These are phyloP conservation scores for Boletus huronensis DNA, from an alignment of 768 basidiomycete species.

Conservation along the genomic window DNA sequence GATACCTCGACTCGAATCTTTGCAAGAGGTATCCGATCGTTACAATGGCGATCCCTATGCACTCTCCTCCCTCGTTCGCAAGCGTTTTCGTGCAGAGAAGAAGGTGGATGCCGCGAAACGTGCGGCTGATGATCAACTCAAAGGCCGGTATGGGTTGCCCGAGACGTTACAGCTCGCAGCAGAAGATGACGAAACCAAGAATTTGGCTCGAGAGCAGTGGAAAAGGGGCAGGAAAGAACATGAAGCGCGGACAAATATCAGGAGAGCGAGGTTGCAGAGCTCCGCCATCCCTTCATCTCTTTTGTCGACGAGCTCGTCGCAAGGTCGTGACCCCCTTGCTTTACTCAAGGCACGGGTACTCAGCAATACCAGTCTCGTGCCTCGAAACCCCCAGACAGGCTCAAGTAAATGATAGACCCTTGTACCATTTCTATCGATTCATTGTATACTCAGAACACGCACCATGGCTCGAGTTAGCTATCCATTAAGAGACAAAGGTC, in stretches of 20 bases:
- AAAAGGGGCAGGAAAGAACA: constrained; percentile 47
- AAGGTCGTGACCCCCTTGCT: constrained; percentile 32
- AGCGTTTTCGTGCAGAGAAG: constrained; percentile 85
- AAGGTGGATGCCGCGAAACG: constrained; percentile 68
- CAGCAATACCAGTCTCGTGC: constrained; percentile 46
- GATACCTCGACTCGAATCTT: constrained; percentile 74
- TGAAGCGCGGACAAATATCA: constrained; percentile 41
- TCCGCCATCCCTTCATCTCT: constrained; percentile 23
- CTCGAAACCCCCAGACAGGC: constrained; percentile 23
- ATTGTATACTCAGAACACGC: constrained; percentile 16
- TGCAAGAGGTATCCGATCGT: constrained; percentile 73
- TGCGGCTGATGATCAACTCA: constrained; percentile 66
- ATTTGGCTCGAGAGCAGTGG: constrained; percentile 67
- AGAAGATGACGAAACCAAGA: constrained; percentile 56
- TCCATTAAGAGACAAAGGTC: constrained; percentile 33
- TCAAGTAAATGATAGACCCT: constrained; percentile 8
- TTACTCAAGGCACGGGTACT: constrained; percentile 55
- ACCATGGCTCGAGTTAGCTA: constrained; percentile 15
- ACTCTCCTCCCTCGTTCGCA: constrained; percentile 70
- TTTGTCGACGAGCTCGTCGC: constrained; percentile 18
- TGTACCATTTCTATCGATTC: neutral
- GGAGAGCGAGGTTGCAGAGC: constrained; percentile 45
- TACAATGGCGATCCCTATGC: constrained; percentile 85
- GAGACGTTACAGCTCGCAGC: constrained; percentile 61
- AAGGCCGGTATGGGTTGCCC: constrained; percentile 74